phyloP scores from a whole-genome alignment of 345 rosid species.

The Arabidopsis suecica region DNA sequence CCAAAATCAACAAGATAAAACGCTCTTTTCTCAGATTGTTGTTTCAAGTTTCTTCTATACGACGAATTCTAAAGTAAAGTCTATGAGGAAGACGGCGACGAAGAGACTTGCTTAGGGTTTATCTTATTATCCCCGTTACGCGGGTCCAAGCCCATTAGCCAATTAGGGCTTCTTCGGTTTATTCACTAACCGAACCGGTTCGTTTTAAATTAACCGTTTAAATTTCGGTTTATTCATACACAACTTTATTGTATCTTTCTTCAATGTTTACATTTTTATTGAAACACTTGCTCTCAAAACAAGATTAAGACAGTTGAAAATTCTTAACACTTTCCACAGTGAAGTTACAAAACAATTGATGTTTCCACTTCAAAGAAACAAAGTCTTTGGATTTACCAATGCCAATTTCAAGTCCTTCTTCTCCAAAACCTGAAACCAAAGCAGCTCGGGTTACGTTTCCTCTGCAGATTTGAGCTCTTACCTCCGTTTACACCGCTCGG shows the following conservation, averaged over 20 bases:
- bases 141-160: constrained; percentile 32
- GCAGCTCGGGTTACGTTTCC: constrained; percentile 37
- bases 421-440: constrained; percentile 30
- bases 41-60: neutral
- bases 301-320: neutral
- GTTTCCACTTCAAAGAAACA: constrained; percentile 29
- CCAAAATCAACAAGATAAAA: neutral
- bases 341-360: constrained; percentile 8
- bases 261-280: constrained; percentile 11
- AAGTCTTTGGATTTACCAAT: constrained; percentile 21
- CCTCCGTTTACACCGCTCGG: constrained; percentile 25
- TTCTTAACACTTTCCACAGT: constrained; percentile 9
- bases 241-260: neutral
- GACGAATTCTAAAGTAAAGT: neutral
- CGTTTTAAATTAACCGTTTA: neutral
- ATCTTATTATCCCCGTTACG: neutral
- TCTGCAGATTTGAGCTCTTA: constrained; percentile 30
- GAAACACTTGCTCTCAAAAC: constrained; percentile 5
- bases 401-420: constrained; percentile 15
- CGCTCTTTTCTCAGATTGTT: neutral
- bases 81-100: constrained; percentile 27
- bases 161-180: constrained; percentile 20
- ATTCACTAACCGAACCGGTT: constrained; percentile 30
- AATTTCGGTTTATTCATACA: neutral
- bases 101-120: constrained; percentile 35